Evolutionary conservation across 2,329 filamentous ascomycete species (phyloP), one percentile per base, ranked within the genome.

Genomic region (Cladophialophora exuberans): DNA sequence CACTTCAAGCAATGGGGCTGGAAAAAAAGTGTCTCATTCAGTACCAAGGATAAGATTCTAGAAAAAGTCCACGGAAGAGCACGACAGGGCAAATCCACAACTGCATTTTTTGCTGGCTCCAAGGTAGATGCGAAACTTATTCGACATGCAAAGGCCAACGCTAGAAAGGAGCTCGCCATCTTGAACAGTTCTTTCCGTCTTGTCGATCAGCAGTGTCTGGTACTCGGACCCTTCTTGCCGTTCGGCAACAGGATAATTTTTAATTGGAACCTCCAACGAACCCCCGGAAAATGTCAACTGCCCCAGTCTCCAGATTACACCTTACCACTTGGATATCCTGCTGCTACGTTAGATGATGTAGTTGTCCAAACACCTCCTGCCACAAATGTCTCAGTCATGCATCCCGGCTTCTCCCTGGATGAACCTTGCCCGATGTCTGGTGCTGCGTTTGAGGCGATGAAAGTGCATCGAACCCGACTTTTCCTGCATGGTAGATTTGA

Each of bases 1-100:
- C 45, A 39, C 25, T 49, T 49, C 20, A 49, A 49, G 45, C 13
- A 42, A 17, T 51, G 47, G 36, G 35, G 35, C 15, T 51, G 33
- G 47, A 42, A 17, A n/a, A 51, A 51, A 36, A 51, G 26, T 18
- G 26, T 51, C 23, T 51, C 47, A 5, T 31, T 22, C 6, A 5
- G 5, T 13, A 15, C 33, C 6, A 51, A 51, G 36, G 31, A 28
- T 25, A 9, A 10, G 17, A 49, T 38, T 35, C 45, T 49, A 9
- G n/a, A 49, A n/a, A 5, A 17, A n/a, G 31, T 17, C n/a, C 26
- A 38, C 15, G 26, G 28, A 36, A 49, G 45, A 49, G 45, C 45
- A 7, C 18, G 5, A 13, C 26, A 38, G 23, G 45, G 45, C 17
- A 49, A 49, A 38, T 35, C 26, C 6, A 49, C 45, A 6, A 13